Percentiles rank a stretch among this genome's conserved stretches.
Evolutionary conservation across 2,329 filamentous ascomycete genomes (phyloP).

Genomic region (Paramyrothecium roridum): DNA sequence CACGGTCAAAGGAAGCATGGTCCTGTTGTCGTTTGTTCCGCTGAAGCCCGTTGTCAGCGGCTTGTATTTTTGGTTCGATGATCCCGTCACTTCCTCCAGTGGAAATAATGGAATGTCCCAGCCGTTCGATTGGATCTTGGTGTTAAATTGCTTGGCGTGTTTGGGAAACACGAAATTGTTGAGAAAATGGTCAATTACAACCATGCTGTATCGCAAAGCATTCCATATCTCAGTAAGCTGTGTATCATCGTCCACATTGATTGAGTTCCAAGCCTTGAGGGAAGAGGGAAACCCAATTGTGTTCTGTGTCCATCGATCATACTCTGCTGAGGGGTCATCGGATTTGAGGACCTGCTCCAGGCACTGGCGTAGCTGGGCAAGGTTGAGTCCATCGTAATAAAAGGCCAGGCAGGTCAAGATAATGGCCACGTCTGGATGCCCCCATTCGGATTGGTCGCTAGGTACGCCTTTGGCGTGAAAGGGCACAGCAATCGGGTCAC

Average conservation of each 20-base stretch:
- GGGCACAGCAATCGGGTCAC: constrained; percentile 60
- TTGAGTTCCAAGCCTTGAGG: constrained; percentile 51
- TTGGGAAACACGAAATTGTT: constrained; percentile 64
- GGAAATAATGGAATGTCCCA: constrained; percentile 62
- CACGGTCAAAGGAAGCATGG: constrained; percentile 59
- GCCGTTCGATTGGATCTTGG: constrained; percentile 63
- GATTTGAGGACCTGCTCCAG: constrained; percentile 47
- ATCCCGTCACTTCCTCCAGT: constrained; percentile 2
- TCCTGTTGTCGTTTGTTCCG: constrained; percentile 66
- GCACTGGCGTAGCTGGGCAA: constrained; percentile 45
- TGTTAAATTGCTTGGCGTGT: constrained; percentile 62
- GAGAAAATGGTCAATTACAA: constrained; percentile 58
- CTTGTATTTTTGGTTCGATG: constrained; percentile 8
- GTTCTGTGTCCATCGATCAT: constrained; percentile 46
- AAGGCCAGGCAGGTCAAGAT: constrained; percentile 64
- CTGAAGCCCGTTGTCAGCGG: constrained; percentile 64
- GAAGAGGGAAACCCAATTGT: constrained; percentile 42
- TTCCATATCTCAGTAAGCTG: constrained; percentile 53
- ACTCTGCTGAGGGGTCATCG: constrained; percentile 57
- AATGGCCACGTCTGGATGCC: constrained; percentile 67
- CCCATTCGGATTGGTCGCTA: constrained; percentile 61
- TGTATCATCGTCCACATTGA: constrained; percentile 58
- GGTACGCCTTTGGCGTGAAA: constrained; percentile 47
- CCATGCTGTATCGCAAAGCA: constrained; percentile 43
- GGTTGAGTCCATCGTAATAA: constrained; percentile 59